These are phyloP conservation scores for Xylariaceae sp. DNA, from an alignment of 2,329 filamentous ascomycete genomes.

Conservation along the genomic window DNA sequence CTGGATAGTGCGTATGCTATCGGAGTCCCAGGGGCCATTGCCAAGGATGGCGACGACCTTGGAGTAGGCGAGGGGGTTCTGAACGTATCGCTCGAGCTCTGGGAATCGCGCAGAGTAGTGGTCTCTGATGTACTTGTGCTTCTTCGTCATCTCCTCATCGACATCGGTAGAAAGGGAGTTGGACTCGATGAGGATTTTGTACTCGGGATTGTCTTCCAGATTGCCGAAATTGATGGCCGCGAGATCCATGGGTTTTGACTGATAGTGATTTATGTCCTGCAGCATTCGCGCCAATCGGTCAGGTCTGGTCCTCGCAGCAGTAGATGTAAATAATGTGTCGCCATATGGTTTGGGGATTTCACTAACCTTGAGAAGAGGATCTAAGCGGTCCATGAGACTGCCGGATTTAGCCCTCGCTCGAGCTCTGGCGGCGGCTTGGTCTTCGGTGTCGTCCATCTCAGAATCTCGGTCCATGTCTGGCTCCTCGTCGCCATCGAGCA, in stretches of 20 bases:
- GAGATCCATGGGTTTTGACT: conserved; percentile 62
- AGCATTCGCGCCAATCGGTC: conserved; percentile 52
- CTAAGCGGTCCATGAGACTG: conserved; percentile 75
- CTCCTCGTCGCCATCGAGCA: conserved; percentile 57
- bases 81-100: conserved; percentile 84
- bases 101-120: conserved; percentile 94
- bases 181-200: conserved; percentile 80
- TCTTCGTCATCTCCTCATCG: conserved; percentile 84
- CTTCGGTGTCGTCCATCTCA: conserved; percentile 69
- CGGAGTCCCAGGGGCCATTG: conserved; percentile 80
- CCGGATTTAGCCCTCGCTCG: conserved; percentile 75
- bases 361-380: conserved; percentile 79
- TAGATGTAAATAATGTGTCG: conserved; percentile 60
- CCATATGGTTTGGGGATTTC: conserved; percentile 19
- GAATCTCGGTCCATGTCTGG: conserved; percentile 77
- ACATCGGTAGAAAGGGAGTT: conserved; percentile 89
- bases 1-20: conserved; percentile 76
- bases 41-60: conserved; percentile 91
- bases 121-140: conserved; percentile 95
- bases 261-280: conserved; percentile 78
- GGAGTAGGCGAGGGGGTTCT: conserved; percentile 89
- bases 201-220: conserved; percentile 88
- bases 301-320: conserved; percentile 59
- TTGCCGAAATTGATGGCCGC: conserved; percentile 68
- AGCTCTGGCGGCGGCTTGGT: too few species aligned